Conservation (phyloP, 257 asterid species). For the Anisodus tanguticus region DNA sequence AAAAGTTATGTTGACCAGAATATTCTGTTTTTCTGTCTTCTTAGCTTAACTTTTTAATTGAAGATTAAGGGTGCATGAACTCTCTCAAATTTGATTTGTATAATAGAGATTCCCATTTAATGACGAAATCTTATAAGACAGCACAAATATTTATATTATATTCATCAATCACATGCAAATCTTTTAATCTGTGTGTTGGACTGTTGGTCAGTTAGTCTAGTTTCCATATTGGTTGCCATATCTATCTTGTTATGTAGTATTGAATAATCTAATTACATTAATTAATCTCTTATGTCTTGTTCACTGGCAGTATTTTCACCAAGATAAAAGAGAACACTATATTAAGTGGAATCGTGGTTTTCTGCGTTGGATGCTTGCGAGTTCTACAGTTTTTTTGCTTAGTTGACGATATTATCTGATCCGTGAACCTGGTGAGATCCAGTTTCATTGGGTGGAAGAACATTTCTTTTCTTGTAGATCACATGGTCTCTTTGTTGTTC, state of each 20-base stretch:
- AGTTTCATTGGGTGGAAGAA: conserved; percentile 38
- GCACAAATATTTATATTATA: conserved; percentile 47
- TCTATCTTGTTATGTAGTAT: conserved; percentile 42
- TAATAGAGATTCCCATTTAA: conserved; percentile 62
- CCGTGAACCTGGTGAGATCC: conserved; percentile 37
- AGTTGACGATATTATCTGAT: conserved; percentile 35
- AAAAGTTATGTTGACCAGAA: conserved; percentile 31
- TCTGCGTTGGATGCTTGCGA: conserved; percentile 47
- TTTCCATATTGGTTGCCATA: conserved; percentile 41
- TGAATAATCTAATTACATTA: conserved; percentile 44
- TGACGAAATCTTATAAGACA: conserved; percentile 59
- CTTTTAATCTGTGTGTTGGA: conserved; percentile 46
- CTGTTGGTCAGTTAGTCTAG: conserved; percentile 46
- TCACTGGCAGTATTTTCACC: conserved; percentile 58
- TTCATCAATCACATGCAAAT: conserved; percentile 74
- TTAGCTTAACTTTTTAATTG: conserved; percentile 44
- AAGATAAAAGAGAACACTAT: conserved; percentile 40
- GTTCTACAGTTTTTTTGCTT: conserved; percentile 38
- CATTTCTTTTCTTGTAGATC: conserved; percentile 33
- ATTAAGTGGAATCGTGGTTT: conserved; percentile 36
- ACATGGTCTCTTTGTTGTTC: conserved; percentile 54
- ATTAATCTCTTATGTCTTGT: conserved; percentile 48
- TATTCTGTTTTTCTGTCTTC: conserved; percentile 43
- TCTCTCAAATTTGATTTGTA: conserved; percentile 46
- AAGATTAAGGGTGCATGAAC: conserved; percentile 50